Percentiles rank a stretch among this genome's conserved stretches.
phyloP scores from a whole-genome alignment of 352 stramenopile genomes.

The Thalassiosira hispida region DNA sequence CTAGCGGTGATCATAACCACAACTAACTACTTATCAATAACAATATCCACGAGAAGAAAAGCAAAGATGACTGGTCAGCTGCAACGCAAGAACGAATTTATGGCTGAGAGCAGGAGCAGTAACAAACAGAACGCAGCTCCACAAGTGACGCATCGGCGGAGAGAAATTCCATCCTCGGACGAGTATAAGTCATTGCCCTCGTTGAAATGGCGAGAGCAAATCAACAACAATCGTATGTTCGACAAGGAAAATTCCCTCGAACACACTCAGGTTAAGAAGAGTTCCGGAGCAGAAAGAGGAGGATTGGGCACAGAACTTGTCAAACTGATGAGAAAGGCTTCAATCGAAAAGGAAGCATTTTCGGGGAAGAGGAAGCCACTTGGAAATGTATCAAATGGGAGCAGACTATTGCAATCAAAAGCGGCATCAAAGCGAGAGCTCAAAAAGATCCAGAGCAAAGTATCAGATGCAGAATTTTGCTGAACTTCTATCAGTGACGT shows the following conservation, averaged over 20 bases:
- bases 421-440: constrained; percentile 27
- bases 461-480: constrained; percentile 12
- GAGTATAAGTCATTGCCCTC: background rate
- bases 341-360: constrained; percentile 27
- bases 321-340: constrained; percentile 28
- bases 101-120: no score
- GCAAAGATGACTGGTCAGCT: no score
- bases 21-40: no score
- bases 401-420: constrained; percentile 12
- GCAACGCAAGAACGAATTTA: no score
- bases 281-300: background rate
- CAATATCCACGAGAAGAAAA: no score
- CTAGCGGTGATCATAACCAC: no score
- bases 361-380: constrained; percentile 26
- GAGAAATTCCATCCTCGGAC: background rate
- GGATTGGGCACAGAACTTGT: constrained; percentile 19
- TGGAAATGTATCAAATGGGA: constrained; percentile 20
- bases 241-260: constrained; percentile 3
- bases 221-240: background rate
- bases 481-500: background rate
- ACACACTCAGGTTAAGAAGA: constrained; percentile 2
- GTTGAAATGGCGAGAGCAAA: constrained; percentile 5
- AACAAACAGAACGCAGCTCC: no score
- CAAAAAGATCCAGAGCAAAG: constrained; percentile 31
- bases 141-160: no score